Evolutionary conservation across 2,329 filamentous ascomycete species (phyloP).

Genomic region (Pseudocercospora macadamiae): DNA sequence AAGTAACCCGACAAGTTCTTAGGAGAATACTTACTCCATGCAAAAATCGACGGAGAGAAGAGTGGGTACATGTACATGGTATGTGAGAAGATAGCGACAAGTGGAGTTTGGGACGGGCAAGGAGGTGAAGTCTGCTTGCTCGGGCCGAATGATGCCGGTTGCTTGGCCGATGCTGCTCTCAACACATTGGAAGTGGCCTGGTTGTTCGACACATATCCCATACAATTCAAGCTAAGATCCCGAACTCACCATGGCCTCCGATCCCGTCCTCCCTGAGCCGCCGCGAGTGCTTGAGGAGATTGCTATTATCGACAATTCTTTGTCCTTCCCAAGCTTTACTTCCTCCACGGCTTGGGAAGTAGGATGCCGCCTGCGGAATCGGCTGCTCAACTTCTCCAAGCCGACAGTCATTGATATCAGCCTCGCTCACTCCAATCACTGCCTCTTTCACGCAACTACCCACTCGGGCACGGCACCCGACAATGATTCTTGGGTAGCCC

Average conservation of each 20-base stretch:
- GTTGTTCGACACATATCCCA: no score
- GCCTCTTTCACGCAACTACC: conserved; percentile 70
- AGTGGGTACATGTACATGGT: no score
- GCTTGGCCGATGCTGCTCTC: not conserved
- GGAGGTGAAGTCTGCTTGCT: no score
- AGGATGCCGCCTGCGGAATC: conserved; percentile 65
- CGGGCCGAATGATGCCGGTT: no score
- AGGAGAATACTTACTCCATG: no score
- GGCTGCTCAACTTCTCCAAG: conserved; percentile 60
- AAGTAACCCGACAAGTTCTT: no score
- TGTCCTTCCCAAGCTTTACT: conserved; percentile 61
- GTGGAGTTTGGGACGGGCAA: no score
- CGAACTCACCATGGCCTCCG: conserved; percentile 30
- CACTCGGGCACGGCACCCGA: conserved; percentile 70
- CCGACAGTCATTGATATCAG: conserved; percentile 67
- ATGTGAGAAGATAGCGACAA: no score
- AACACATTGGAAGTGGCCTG: no score
- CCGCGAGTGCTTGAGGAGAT: conserved; percentile 44
- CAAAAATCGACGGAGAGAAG: no score
- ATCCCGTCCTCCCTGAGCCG: conserved; percentile 32
- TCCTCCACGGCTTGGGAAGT: conserved; percentile 66
- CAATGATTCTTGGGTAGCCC: conserved; percentile 56
- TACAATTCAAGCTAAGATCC: no score
- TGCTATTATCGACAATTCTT: conserved; percentile 45
- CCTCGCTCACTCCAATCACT: conserved; percentile 54